Evolutionary conservation across 805 yeast genomes (phyloP).

Genomic region (Metschnikowia reukaufii): DNA sequence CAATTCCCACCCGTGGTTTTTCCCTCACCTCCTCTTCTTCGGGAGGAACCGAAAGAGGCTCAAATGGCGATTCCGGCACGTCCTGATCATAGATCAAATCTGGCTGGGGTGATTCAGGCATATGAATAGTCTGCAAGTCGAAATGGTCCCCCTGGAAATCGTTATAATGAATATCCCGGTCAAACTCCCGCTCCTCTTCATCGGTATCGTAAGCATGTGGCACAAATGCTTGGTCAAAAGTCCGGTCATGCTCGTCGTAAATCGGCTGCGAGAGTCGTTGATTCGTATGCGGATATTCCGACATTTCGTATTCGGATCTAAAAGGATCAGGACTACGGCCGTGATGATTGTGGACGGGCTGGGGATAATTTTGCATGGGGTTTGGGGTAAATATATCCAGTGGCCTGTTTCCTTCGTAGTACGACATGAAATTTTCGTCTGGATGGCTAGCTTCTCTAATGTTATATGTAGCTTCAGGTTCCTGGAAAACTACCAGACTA

Average conservation of each 20-base stretch:
- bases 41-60: constrained; percentile 33
- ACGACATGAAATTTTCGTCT: constrained; percentile 16
- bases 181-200: constrained; percentile 42
- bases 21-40: constrained; percentile 32
- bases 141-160: constrained; percentile 44
- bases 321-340: constrained; percentile 26
- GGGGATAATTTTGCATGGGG: constrained; percentile 10
- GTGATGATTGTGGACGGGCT: constrained; percentile 10
- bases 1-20: constrained; percentile 32
- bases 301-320: constrained; percentile 29
- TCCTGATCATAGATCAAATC: constrained; percentile 15
- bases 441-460: constrained; percentile 1
- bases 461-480: constrained; percentile 13
- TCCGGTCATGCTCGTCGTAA: constrained; percentile 13
- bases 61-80: constrained; percentile 30
- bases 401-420: constrained; percentile 19
- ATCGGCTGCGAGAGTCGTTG: constrained; percentile 5
- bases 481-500: constrained; percentile 18
- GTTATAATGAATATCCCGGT: constrained; percentile 38
- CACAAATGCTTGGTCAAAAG: constrained; percentile 41
- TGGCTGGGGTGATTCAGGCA: constrained; percentile 20
- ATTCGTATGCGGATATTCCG: constrained; percentile 10
- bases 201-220: constrained; percentile 44
- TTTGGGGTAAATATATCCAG: constrained; percentile 16
- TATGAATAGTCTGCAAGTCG: constrained; percentile 35